A percentile compares a stretch with the other conserved stretches of the same genome.
Conservation (phyloP, 441 rosid species). For the Erysimum cheiri region DNA sequence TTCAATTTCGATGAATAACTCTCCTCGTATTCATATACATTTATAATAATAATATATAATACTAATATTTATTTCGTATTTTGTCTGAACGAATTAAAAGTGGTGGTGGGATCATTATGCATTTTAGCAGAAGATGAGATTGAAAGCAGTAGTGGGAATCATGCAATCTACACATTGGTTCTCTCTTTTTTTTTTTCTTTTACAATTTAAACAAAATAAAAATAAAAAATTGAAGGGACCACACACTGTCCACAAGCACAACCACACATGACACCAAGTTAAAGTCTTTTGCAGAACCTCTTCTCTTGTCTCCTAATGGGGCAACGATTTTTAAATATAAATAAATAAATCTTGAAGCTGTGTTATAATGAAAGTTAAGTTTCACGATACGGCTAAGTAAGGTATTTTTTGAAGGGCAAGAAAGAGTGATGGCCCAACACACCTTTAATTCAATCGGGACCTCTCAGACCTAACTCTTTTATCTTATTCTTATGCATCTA, state of each 20-base stretch:
- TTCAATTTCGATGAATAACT: constrained; percentile 35
- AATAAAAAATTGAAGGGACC: constrained; percentile 30
- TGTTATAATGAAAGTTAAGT: constrained; percentile 37
- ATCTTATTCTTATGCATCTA: constrained; percentile 7
- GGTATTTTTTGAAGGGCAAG: constrained; percentile 45
- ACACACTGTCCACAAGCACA: constrained; percentile 43
- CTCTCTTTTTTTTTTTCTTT: neutral
- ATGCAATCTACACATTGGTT: constrained; percentile 47
- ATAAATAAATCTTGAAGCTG: neutral
- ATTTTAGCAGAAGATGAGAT: constrained; percentile 33
- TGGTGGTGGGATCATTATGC: constrained; percentile 43
- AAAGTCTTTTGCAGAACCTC: constrained; percentile 47
- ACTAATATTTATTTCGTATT: constrained; percentile 16
- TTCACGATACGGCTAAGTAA: constrained; percentile 46
- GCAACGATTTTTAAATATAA: constrained; percentile 39
- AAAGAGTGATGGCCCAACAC: constrained; percentile 45
- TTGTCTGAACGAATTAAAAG: constrained; percentile 35
- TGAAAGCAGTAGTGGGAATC: constrained; percentile 47
- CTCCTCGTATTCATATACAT: constrained; percentile 48
- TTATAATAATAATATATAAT: neutral
- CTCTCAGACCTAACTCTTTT: constrained; percentile 44
- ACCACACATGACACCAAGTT: constrained; percentile 49
- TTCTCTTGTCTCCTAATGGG: constrained; percentile 51
- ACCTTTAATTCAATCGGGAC: constrained; percentile 39
- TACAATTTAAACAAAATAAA: too few relatives aligned